These are phyloP conservation scores for Jatropha multifida DNA, from an alignment of 441 rosid genomes.

Conservation along the genomic window DNA sequence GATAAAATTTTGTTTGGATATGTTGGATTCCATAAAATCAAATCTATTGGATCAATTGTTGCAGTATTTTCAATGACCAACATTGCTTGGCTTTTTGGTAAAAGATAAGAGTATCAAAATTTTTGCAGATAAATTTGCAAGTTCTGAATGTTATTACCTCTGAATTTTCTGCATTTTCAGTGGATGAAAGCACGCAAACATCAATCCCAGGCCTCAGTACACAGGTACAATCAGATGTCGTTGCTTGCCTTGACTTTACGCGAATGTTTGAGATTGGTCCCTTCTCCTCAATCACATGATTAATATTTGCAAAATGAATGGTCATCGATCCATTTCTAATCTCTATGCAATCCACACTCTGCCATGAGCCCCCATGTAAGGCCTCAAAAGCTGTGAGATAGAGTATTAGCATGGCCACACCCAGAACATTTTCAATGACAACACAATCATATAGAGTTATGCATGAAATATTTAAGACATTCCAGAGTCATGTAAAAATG, in stretches of 20 bases:
- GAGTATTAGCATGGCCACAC: constrained; percentile 6
- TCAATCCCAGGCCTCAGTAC: constrained; percentile 77
- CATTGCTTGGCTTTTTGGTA: not conserved
- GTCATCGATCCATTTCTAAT: constrained; percentile 53
- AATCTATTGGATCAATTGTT: too few species aligned
- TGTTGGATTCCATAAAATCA: too few species aligned
- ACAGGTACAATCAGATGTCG: constrained; percentile 64
- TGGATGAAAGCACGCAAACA: constrained; percentile 54
- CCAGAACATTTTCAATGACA: not conserved
- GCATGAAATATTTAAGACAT: not conserved
- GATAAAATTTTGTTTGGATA: too few species aligned
- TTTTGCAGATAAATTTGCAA: not conserved
- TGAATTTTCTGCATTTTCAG: constrained; percentile 21
- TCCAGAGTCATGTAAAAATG: not conserved
- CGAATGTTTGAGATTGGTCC: constrained; percentile 64
- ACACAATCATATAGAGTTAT: not conserved
- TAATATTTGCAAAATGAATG: constrained; percentile 41
- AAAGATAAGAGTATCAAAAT: not conserved
- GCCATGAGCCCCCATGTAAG: constrained; percentile 59
- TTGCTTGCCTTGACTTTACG: constrained; percentile 70
- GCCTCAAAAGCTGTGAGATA: constrained; percentile 72
- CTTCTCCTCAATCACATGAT: constrained; percentile 30
- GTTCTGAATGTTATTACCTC: constrained; percentile 31
- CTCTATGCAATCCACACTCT: constrained; percentile 52
- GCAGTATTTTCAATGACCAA: not conserved